Percentiles rank a stretch among this genome's conserved stretches.
phyloP scores from a whole-genome alignment of 73 alveolate genomes.

The Blepharisma stoltei region DNA sequence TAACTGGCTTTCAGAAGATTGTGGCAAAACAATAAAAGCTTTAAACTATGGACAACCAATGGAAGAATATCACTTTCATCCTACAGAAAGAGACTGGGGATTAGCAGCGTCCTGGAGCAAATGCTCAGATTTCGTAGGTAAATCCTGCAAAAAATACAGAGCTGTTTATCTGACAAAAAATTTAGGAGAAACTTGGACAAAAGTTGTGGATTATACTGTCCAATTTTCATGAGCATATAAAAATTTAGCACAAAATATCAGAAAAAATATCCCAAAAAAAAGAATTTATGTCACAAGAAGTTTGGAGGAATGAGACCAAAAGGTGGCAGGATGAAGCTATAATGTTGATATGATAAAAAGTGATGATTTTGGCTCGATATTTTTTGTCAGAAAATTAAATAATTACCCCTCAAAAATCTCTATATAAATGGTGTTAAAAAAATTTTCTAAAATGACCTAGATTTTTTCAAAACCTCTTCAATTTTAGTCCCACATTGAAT shows the following conservation, averaged over 20 bases:
- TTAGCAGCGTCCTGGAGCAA: constrained; percentile 77
- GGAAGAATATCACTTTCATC: constrained; percentile 86
- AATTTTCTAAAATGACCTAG: too few relatives aligned
- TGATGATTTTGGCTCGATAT: too few relatives aligned
- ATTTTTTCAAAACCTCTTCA: constrained; percentile 62
- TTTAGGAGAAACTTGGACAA: constrained; percentile 77
- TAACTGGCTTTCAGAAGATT: constrained; percentile 81
- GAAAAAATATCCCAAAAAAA: constrained; percentile 35
- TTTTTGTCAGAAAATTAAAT: too few relatives aligned
- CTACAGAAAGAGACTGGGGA: constrained; percentile 75
- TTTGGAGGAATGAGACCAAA: constrained; percentile 42
- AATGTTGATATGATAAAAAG: constrained; percentile 60
- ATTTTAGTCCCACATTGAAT: constrained; percentile 65
- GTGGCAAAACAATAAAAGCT: constrained; percentile 73
- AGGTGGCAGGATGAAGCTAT: constrained; percentile 32
- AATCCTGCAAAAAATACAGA: constrained; percentile 62
- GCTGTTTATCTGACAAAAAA: constrained; percentile 75
- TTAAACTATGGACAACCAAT: constrained; percentile 69
- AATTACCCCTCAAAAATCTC: too few relatives aligned
- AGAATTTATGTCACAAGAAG: constrained; percentile 51
- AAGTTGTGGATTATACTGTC: constrained; percentile 62
- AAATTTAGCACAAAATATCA: constrained; percentile 31
- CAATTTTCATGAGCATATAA: constrained; percentile 80
- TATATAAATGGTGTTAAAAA: too few relatives aligned
- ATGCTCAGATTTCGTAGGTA: constrained; percentile 64